Base-by-base conservation (phyloP, 805 yeast genomes). In the Yarrowia bubula region DNA sequence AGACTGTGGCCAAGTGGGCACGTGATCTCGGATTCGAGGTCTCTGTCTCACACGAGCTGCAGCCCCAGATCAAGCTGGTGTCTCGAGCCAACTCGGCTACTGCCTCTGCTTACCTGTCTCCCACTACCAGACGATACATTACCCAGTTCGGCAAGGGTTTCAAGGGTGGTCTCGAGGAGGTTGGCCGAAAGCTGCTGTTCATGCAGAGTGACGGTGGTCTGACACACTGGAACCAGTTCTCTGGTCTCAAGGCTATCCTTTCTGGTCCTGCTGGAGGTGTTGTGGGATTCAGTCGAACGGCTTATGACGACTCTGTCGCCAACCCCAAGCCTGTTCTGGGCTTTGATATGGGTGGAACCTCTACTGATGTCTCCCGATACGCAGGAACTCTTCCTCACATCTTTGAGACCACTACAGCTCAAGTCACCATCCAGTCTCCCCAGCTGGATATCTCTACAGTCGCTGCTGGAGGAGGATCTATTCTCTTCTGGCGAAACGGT, bases 211-310 rank as follows among this genome's bases (percentile, higher is more conserved):
- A 93, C 74, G 98, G 98, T 66, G 98, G 98, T 2, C 81, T 93
- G 66, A 92, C 92, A 22, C 91, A 91, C 65, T 92, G 95, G 71
- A 79, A 84, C 22, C 82, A 84, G 57, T 93, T 93, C 74, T 87
- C 97, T 0, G 98, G 98, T 1, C 78, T 93, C 41, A 83, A 86
- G 70, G 96, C 98, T 3, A 89, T 93, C 57, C 76, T 93, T 39
- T 90, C 97, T 1, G 98, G 98, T 1, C 98, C 98, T 2, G 98
- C 98, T 9, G 98, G 98, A 42, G 98, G 98, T 58, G 96, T 93
- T 66, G 97, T 93, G 38, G 98, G 98, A 0, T 90, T 86, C 70
- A 90, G 97, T 0, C 82, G 84, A 62, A 92, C 98, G 0, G 89
- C 96, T 67, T 90, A 81, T 73, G 75, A 77, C 0, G 65, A 46